Percentiles rank a stretch among this genome's conserved stretches.
These are phyloP conservation scores for Aurantiochytrium sp. DNA, from an alignment of 108 stramenopile genomes.

Conservation along the genomic window DNA sequence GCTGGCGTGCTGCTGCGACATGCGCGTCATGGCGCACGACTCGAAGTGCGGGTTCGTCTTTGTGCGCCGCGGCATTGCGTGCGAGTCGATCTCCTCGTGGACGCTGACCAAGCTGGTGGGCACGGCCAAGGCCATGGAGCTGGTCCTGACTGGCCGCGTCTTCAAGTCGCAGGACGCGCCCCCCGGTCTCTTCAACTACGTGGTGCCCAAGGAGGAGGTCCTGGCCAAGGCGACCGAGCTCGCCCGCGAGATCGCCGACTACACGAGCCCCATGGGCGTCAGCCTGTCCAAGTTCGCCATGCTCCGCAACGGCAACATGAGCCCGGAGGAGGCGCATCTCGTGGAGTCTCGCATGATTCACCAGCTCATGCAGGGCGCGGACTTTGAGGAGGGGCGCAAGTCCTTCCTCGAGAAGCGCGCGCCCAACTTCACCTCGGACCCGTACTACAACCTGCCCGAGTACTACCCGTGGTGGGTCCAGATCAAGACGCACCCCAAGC, in stretches of 20 bases:
- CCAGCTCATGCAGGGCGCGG: not conserved
- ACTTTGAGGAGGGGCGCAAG: not conserved
- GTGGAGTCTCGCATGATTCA: not conserved
- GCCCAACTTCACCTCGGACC: not conserved
- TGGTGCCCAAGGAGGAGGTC: not conserved
- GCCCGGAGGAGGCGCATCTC: not conserved
- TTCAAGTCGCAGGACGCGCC: conserved; percentile 12
- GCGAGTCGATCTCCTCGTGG: conserved; percentile 24
- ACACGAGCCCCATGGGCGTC: not conserved
- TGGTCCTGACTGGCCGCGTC: conserved; percentile 17
- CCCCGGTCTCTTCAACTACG: conserved; percentile 17
- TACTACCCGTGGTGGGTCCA: conserved; percentile 19
- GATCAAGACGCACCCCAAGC: not conserved
- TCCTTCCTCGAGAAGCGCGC: conserved; percentile 6
- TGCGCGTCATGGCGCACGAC: not conserved
- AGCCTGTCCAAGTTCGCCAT: conserved; percentile 1
- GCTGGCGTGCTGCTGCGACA: conserved; percentile 9
- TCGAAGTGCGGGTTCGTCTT: conserved; percentile 12
- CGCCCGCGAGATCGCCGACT: conserved; percentile 10
- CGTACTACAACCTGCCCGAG: not conserved
- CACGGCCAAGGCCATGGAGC: conserved; percentile 23
- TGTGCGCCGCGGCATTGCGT: conserved; percentile 24
- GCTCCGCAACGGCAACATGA: not conserved
- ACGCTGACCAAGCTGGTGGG: not conserved
- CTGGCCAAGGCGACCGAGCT: not conserved